Percentiles rank a stretch among this genome's conserved stretches.
phyloP scores from a whole-genome alignment of 202 grass and related monocot genomes.

The Carex sylvatica region DNA sequence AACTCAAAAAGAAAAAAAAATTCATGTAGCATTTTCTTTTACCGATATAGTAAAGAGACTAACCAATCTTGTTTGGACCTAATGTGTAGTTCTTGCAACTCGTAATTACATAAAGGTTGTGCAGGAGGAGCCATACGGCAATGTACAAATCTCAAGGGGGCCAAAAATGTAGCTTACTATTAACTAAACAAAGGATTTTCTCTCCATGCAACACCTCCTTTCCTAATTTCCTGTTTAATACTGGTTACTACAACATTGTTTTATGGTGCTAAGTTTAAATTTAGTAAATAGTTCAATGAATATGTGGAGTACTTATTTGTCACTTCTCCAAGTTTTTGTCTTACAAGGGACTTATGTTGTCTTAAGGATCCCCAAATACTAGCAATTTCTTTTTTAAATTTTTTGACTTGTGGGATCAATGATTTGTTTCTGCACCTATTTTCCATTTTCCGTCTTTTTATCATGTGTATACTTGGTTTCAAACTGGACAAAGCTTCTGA shows the following conservation, averaged over 20 bases:
- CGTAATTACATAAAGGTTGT: conserved; percentile 56
- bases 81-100: conserved; percentile 58
- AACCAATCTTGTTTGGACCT: not conserved
- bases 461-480: too few species aligned
- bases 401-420: not conserved
- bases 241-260: not conserved
- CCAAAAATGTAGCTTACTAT: conserved; percentile 55
- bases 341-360: not conserved
- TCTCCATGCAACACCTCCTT: conserved; percentile 12
- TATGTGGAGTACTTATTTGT: not conserved
- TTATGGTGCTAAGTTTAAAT: not conserved
- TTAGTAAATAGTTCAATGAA: not conserved
- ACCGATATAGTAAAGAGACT: not conserved
- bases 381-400: not conserved
- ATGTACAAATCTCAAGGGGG: conserved; percentile 72
- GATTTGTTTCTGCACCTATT: not conserved
- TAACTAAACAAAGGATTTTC: not conserved
- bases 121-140: conserved; percentile 52
- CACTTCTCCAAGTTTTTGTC: not conserved
- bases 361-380: not conserved
- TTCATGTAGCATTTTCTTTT: not conserved
- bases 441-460: not conserved
- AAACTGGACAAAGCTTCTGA: too few species aligned
- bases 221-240: conserved; percentile 5
- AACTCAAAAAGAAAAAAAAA: not conserved